Percentiles rank a stretch among this genome's conserved stretches.
Evolutionary conservation across 2,329 filamentous ascomycete species (phyloP).

Genomic region (Fusarium ambrosium): DNA sequence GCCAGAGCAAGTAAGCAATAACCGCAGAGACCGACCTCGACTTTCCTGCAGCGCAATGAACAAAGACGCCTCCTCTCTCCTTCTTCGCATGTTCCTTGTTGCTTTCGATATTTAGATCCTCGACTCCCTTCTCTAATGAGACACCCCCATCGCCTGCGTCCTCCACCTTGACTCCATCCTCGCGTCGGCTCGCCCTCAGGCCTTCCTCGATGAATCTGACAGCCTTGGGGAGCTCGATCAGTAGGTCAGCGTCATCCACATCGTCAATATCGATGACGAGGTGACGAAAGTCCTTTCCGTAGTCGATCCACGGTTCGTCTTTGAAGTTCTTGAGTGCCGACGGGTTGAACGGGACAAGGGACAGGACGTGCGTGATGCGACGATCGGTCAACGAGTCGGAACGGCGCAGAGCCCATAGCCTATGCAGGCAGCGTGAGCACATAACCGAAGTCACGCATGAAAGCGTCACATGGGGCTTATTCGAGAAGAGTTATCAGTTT

Average conservation of each 20-base stretch:
- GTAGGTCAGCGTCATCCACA: constrained; percentile 87
- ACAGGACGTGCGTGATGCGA: constrained; percentile 92
- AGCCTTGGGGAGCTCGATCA: constrained; percentile 82
- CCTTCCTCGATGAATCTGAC: constrained; percentile 88
- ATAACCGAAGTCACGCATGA: not conserved
- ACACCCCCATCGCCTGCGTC: constrained; percentile 37
- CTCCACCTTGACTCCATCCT: constrained; percentile 17
- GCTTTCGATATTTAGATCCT: constrained; percentile 29
- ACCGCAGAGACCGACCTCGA: constrained; percentile 89
- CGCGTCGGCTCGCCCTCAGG: constrained; percentile 57
- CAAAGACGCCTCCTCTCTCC: constrained; percentile 62
- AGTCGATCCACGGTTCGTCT: constrained; percentile 62
- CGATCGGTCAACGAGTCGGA: constrained; percentile 77
- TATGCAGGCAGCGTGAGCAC: constrained; percentile 26
- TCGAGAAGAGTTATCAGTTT: not conserved
- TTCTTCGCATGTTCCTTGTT: constrained; percentile 24
- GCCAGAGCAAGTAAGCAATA: constrained; percentile 86
- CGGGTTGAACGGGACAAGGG: constrained; percentile 74
- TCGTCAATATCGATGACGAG: constrained; percentile 90
- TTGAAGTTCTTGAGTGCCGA: constrained; percentile 59
- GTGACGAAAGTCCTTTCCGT: constrained; percentile 74
- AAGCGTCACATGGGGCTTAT: constrained; percentile 21
- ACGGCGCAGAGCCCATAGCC: constrained; percentile 83
- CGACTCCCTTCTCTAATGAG: constrained; percentile 34
- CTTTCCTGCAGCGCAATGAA: constrained; percentile 92